Evolutionary conservation across 2,329 filamentous ascomycete species (phyloP).

Genomic region (Zarea fungicola): DNA sequence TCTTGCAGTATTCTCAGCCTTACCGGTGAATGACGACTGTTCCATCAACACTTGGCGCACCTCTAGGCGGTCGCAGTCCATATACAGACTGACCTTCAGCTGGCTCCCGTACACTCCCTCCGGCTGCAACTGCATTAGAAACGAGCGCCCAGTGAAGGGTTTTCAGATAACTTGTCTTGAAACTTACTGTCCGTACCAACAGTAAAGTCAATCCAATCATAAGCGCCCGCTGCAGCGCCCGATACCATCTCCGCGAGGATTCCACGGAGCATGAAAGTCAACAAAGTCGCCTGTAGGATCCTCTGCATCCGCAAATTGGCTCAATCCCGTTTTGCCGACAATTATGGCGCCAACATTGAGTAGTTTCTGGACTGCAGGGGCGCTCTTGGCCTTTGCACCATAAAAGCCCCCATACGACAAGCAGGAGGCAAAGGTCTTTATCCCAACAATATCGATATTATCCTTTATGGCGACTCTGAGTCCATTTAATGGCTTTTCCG

Average conservation of each 20-base stretch:
- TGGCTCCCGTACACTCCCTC: too few relatives aligned
- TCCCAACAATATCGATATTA: neutral
- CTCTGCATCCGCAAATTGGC: neutral
- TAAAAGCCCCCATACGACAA: neutral
- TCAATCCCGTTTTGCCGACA: neutral
- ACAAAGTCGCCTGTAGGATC: neutral
- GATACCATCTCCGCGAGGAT: neutral
- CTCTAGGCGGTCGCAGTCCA: too few relatives aligned
- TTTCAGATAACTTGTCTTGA: too few relatives aligned
- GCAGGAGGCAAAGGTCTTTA: neutral
- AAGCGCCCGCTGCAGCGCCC: too few relatives aligned
- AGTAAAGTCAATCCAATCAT: too few relatives aligned
- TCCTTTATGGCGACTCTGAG: neutral
- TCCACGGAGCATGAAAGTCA: neutral
- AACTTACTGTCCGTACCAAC: too few relatives aligned
- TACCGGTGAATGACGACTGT: too few relatives aligned
- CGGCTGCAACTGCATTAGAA: too few relatives aligned
- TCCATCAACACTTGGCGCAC: too few relatives aligned
- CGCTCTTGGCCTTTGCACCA: neutral
- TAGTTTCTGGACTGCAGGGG: neutral
- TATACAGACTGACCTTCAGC: too few relatives aligned
- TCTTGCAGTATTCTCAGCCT: too few relatives aligned
- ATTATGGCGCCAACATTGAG: neutral
- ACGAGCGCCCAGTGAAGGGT: too few relatives aligned
- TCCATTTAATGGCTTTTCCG: neutral